These are phyloP conservation scores for Spencermartinsiella europaea DNA, from an alignment of 805 yeast genomes.

Conservation along the genomic window DNA sequence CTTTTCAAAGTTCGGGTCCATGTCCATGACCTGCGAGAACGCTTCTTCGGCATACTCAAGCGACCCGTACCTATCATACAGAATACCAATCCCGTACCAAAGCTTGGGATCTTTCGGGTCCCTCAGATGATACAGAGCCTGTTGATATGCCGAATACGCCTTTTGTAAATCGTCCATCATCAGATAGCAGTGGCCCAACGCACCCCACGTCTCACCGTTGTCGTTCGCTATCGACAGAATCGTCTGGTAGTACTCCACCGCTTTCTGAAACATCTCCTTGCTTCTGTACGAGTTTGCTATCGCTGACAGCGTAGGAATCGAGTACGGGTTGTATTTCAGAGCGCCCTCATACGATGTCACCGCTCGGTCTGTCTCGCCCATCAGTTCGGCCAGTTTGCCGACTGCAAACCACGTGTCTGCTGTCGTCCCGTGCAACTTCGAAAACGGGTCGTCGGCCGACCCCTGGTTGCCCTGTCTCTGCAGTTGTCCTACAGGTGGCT, in stretches of 20 bases:
- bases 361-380: conserved; percentile 87
- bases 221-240: conserved; percentile 78
- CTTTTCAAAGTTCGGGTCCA: conserved; percentile 94
- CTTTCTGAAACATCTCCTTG: conserved; percentile 85
- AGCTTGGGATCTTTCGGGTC: conserved; percentile 94
- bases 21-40: conserved; percentile 88
- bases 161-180: conserved; percentile 95
- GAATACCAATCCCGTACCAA: conserved; percentile 98
- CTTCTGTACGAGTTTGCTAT: conserved; percentile 85
- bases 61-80: conserved; percentile 94
- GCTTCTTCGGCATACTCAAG: conserved; percentile 98
- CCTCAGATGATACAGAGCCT: conserved; percentile 83
- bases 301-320: conserved; percentile 77
- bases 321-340: conserved; percentile 77
- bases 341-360: conserved; percentile 85
- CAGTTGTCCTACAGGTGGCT: conserved; percentile 11
- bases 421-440: conserved; percentile 33
- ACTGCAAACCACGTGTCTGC: conserved; percentile 76
- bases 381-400: conserved; percentile 82
- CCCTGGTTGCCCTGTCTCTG: conserved; percentile 11
- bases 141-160: conserved; percentile 95
- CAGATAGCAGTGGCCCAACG: conserved; percentile 86
- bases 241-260: conserved; percentile 88
- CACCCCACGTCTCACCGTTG: conserved; percentile 96
- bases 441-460: conserved; percentile 12